Base-by-base conservation (phyloP, 371 early-diverging fungal genomes). In the Capillidium heterosporum region DNA sequence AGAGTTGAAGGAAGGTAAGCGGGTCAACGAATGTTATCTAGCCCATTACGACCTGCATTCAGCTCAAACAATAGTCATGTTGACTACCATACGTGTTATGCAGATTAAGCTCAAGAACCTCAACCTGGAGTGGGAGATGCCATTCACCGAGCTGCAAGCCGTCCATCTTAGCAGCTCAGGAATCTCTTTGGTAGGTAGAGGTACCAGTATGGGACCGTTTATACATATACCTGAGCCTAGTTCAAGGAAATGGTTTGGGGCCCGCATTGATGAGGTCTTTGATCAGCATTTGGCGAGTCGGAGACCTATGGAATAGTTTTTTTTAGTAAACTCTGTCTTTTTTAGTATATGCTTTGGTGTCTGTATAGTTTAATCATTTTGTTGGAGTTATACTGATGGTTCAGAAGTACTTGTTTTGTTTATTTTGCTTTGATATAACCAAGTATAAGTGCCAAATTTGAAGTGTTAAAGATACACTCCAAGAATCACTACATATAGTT, bases 1-100 rank as follows among this genome's bases (percentile, higher is more conserved):
- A 60, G 81, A 84, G 60, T 69, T 89, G 2, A 82, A 80, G 49
- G 77, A 78, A 56, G 95, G 93, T 1, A 72, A 72, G 51, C 92
- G 80, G 63, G 78, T 82, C 35, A 66, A 79, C n/a, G 93, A 95
- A 56, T 74, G 74, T 31, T 97, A 97, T 61, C 68, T 91, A 55
- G 85, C 89, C 0, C 95, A 95, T 59, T 68, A 56, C 23, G 43
- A 43, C 29, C 43, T 56, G 2, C 23, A 32, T 23, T 41, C n/a
- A 13, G 19, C 56, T 7, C 56, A 56, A 31, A 56, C 41, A 17
- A 46, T 32, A 5, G 28, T 56, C 28, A 42, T 56, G 43, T 26
- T 56, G 28, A 56, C 56, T 11, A 28, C 42, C 19, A 24, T 26
- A 15, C 11, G 56, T 11, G 56, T 56, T 2, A 15, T 56, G 8